These are phyloP conservation scores for Brassica incana DNA, from an alignment of 345 rosid genomes.

Conservation along the genomic window DNA sequence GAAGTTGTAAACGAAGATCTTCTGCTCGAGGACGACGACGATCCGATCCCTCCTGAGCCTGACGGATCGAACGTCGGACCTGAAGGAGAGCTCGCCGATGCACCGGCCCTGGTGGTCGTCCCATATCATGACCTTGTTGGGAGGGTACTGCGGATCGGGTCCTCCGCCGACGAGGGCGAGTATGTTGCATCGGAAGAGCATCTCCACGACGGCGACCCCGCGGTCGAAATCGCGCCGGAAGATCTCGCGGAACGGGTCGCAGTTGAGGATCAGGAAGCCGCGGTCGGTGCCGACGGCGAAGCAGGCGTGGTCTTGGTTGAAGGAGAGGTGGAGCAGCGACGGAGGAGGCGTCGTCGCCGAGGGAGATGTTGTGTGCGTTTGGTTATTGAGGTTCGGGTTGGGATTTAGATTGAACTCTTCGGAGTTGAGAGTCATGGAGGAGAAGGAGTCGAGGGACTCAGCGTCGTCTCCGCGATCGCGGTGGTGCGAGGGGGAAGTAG, in stretches of 20 bases:
- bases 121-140: constrained; percentile 92
- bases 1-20: constrained; percentile 82
- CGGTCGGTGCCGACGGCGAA: constrained; percentile 86
- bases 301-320: constrained; percentile 87
- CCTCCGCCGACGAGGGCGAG: constrained; percentile 96
- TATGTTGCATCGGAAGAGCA: constrained; percentile 91
- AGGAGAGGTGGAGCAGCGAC: constrained; percentile 67
- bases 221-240: constrained; percentile 88
- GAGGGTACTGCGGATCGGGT: constrained; percentile 76
- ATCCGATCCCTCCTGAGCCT: constrained; percentile 78
- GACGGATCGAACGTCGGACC: constrained; percentile 84
- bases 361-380: background rate
- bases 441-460: constrained; percentile 53
- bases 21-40: constrained; percentile 77
- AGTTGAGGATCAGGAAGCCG: constrained; percentile 92
- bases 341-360: constrained; percentile 20
- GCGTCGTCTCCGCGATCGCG: constrained; percentile 40
- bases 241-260: constrained; percentile 92
- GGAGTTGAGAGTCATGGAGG: constrained; percentile 44
- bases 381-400: constrained; percentile 23
- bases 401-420: constrained; percentile 10
- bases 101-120: constrained; percentile 87
- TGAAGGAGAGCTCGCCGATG: constrained; percentile 82
- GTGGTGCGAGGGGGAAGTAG: constrained; percentile 23
- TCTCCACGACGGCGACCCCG: constrained; percentile 73